Conservation (phyloP, 1,284 basidiomycete genomes). For the Ganoderma sinense region DNA sequence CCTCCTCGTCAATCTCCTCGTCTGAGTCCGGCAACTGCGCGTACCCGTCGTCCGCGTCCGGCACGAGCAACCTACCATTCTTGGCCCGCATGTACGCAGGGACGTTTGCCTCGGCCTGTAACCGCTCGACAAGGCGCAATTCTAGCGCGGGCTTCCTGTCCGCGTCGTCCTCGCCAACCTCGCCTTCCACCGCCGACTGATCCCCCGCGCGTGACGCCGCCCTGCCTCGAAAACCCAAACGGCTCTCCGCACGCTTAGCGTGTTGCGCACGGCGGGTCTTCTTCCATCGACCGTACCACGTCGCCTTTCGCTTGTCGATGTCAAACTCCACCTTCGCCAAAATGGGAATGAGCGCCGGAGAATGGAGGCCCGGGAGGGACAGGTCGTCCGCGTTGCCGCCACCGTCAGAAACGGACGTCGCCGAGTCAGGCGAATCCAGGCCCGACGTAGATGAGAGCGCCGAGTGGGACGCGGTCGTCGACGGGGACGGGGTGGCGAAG, state of each 20-base stretch:
- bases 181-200: constrained; percentile 23
- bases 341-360: constrained; percentile 75
- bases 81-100: constrained; percentile 39
- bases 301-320: constrained; percentile 73
- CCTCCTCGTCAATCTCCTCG: constrained; percentile 32
- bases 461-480: constrained; percentile 54
- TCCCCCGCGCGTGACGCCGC: constrained; percentile 33
- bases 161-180: constrained; percentile 28
- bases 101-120: constrained; percentile 48
- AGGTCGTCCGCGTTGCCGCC: constrained; percentile 52
- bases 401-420: constrained; percentile 47
- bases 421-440: constrained; percentile 65
- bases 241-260: constrained; percentile 59
- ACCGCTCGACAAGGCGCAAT: constrained; percentile 57
- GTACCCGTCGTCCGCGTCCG: constrained; percentile 32
- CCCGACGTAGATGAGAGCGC: constrained; percentile 57
- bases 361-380: constrained; percentile 69
- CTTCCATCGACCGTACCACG: constrained; percentile 86
- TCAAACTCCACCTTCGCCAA: constrained; percentile 91
- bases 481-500: constrained; percentile 59
- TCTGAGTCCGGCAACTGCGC: constrained; percentile 29
- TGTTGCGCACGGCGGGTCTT: constrained; percentile 66
- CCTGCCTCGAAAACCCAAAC: constrained; percentile 39
- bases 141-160: constrained; percentile 50
- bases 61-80: constrained; percentile 30